A percentile compares a stretch with the other conserved stretches of the same genome.
Conservation (phyloP, 805 yeast species). For the Lipomyces orientalis region DNA sequence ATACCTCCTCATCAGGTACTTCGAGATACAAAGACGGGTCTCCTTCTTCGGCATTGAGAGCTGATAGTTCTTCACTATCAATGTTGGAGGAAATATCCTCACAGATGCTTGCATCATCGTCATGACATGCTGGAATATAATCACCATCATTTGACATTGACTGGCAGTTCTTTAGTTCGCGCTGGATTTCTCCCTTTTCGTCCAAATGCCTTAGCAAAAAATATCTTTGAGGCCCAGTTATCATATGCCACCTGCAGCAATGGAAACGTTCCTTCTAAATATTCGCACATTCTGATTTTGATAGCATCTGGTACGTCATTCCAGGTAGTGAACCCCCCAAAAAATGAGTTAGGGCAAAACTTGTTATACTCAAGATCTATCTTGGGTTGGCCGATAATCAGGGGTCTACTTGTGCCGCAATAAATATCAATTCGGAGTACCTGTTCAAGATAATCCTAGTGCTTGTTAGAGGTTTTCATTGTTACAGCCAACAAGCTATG, state of each 20-base stretch:
- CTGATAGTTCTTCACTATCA: neutral
- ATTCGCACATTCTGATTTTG: slow-evolving; percentile 2
- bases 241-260: neutral
- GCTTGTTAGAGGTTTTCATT: too few relatives aligned
- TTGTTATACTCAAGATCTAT: slow-evolving; percentile 1
- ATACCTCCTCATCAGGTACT: neutral
- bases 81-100: neutral
- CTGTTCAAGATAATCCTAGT: too few relatives aligned
- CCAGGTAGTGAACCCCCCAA: neutral
- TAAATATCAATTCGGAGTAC: too few relatives aligned
- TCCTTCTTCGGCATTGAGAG: neutral
- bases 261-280: neutral
- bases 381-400: neutral
- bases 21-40: neutral
- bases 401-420: neutral
- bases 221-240: neutral
- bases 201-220: slow-evolving; percentile 1
- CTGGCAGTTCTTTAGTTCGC: neutral
- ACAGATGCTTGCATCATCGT: slow-evolving; percentile 3
- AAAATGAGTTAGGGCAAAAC: neutral
- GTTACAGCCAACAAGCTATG: too few relatives aligned
- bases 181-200: slow-evolving; percentile 3
- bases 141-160: neutral
- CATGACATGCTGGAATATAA: neutral
- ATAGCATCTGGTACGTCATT: slow-evolving; percentile 2